Conservation (phyloP, 2,329 filamentous ascomycete genomes). For the Alternaria sp. region DNA sequence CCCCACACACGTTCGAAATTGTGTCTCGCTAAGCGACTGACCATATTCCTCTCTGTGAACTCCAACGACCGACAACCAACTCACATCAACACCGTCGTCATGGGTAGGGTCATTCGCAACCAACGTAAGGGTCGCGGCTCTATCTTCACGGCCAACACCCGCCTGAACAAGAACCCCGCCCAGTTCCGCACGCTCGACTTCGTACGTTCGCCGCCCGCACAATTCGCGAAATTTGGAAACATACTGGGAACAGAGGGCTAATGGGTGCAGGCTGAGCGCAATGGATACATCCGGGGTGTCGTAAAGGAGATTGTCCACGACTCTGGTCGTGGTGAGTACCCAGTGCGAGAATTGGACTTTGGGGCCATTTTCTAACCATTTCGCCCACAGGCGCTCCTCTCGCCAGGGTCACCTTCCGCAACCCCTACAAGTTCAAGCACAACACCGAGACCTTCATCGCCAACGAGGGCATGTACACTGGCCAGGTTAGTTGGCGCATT, state of each 20-base stretch:
- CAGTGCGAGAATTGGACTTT: slow-evolving; percentile 12
- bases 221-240: slow-evolving; percentile 26
- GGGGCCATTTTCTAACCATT: slow-evolving; percentile 31
- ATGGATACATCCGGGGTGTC: slow-evolving; percentile 97
- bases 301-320: slow-evolving; percentile 99
- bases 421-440: slow-evolving; percentile 98
- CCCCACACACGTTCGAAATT: slow-evolving; percentile 21
- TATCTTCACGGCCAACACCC: slow-evolving; percentile 73
- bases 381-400: slow-evolving; percentile 71
- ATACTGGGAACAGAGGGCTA: slow-evolving; percentile 46
- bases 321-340: slow-evolving; percentile 82
- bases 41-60: slow-evolving; percentile 1
- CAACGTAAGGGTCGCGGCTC: slow-evolving; percentile 77
- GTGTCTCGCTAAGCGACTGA: slow-evolving; percentile 14
- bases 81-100: slow-evolving; percentile 50
- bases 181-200: slow-evolving; percentile 98
- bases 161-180: slow-evolving; percentile 90
- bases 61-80: slow-evolving; percentile 24
- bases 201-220: slow-evolving; percentile 53
- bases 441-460: slow-evolving; percentile 99
- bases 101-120: slow-evolving; percentile 79
- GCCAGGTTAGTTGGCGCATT: slow-evolving; percentile 66
- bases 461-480: slow-evolving; percentile 99
- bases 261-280: slow-evolving; percentile 73
- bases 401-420: slow-evolving; percentile 95